Conservation (phyloP, 371 early-diverging fungal genomes). For the Apophysomyces elegans region DNA sequence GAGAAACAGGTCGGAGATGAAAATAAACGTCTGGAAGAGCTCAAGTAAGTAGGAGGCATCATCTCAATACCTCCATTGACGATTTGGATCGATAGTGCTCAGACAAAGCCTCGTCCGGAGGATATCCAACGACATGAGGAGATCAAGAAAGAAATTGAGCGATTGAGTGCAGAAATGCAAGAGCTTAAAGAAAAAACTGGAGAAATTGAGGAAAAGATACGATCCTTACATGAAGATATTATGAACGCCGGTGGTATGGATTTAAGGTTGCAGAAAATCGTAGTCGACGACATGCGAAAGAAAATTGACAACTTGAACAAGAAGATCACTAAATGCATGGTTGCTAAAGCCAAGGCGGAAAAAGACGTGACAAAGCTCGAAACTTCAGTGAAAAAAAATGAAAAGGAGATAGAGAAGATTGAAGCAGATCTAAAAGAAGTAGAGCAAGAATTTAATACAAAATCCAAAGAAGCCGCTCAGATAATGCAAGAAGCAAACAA, state of each 20-base stretch:
- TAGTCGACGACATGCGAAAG: constrained; percentile 82
- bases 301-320: constrained; percentile 70
- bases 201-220: constrained; percentile 69
- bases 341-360: constrained; percentile 74
- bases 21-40: constrained; percentile 53
- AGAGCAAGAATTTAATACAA: constrained; percentile 57
- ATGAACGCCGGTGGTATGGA: constrained; percentile 90
- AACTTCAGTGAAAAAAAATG: constrained; percentile 66
- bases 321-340: constrained; percentile 68
- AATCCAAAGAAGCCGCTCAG: constrained; percentile 48
- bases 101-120: constrained; percentile 50
- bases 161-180: constrained; percentile 44
- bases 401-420: constrained; percentile 67
- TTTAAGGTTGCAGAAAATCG: constrained; percentile 84
- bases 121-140: constrained; percentile 47
- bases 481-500: constrained; percentile 61
- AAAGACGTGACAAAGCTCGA: constrained; percentile 75
- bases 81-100: constrained; percentile 23
- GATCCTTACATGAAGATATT: constrained; percentile 83
- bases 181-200: constrained; percentile 42
- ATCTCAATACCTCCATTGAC: neutral
- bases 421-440: constrained; percentile 63
- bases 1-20: constrained; percentile 68
- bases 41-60: constrained; percentile 46
- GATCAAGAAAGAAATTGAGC: constrained; percentile 46